A percentile compares a stretch with the other conserved stretches of the same genome.
Conservation (phyloP, 1,284 basidiomycete species). For the Ustilago crameri region DNA sequence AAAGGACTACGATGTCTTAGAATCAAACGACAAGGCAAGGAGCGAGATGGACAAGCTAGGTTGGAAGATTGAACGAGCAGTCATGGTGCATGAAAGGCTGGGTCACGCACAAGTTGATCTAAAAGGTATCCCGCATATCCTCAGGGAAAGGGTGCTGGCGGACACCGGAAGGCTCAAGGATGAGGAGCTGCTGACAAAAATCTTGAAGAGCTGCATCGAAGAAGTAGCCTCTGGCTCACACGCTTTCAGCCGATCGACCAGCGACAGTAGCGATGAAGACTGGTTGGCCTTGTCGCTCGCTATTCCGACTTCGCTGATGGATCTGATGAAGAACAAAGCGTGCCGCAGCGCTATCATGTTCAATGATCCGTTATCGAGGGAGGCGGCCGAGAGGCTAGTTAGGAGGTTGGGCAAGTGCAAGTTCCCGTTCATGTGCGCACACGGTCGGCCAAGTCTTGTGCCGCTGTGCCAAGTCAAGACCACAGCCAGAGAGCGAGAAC, state of each 20-base stretch:
- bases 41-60: conserved; percentile 12
- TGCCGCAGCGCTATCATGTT: conserved; percentile 74
- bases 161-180: conserved; percentile 22
- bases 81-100: conserved; percentile 16
- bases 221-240: not conserved
- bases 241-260: not conserved
- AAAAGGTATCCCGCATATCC: conserved; percentile 17
- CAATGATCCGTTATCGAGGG: conserved; percentile 78
- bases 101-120: conserved; percentile 42
- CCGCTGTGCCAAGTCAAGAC: conserved; percentile 26
- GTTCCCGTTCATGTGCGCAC: conserved; percentile 93
- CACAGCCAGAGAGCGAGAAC: not conserved
- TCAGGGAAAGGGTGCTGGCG: conserved; percentile 16
- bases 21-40: not conserved
- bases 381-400: conserved; percentile 79
- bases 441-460: conserved; percentile 72
- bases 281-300: conserved; percentile 9
- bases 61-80: conserved; percentile 10
- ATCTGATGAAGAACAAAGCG: conserved; percentile 28
- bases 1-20: conserved; percentile 21
- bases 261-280: not conserved
- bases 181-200: not conserved
- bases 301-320: conserved; percentile 19
- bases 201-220: conserved; percentile 16
- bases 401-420: conserved; percentile 76